Evolutionary conservation across 805 yeast genomes (phyloP).

Genomic region (Kuraishia piskuri): DNA sequence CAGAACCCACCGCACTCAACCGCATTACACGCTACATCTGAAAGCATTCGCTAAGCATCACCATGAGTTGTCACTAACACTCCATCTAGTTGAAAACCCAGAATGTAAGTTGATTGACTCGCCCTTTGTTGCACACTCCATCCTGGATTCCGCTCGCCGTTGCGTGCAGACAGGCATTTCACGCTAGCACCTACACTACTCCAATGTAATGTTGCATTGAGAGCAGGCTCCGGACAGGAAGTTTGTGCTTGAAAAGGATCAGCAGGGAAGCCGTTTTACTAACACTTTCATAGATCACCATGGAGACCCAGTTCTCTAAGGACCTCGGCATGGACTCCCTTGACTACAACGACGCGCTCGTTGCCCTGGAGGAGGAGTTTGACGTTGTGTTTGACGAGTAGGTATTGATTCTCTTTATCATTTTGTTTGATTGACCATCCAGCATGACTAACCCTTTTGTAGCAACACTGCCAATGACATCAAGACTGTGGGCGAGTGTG

Average conservation of each 20-base stretch:
- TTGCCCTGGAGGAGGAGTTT: slow-evolving; percentile 91
- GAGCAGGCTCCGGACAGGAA: too few relatives aligned
- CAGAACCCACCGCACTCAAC: too few relatives aligned
- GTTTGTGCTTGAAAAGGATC: too few relatives aligned
- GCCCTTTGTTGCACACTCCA: too few relatives aligned
- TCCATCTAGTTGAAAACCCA: slow-evolving; percentile 16
- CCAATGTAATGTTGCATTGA: too few relatives aligned
- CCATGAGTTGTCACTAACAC: too few relatives aligned
- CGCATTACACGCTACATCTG: too few relatives aligned
- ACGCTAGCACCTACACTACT: too few relatives aligned
- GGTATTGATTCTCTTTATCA: slow-evolving; percentile 1
- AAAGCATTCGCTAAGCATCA: too few relatives aligned
- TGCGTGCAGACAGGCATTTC: too few relatives aligned
- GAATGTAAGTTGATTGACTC: slow-evolving; percentile 9
- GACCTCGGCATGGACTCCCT: slow-evolving; percentile 89
- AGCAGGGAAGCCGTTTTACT: not conserved
- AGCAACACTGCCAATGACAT: slow-evolving; percentile 43
- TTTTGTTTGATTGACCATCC: slow-evolving; percentile 17
- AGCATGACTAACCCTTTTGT: not conserved
- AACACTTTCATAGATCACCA: slow-evolving; percentile 10
- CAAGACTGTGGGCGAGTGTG: slow-evolving; percentile 53
- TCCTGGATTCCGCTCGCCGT: too few relatives aligned
- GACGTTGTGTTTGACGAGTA: slow-evolving; percentile 28
- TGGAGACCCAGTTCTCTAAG: slow-evolving; percentile 43
- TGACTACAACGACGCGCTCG: slow-evolving; percentile 92